These are phyloP conservation scores for Citeromyces matritensis DNA, from an alignment of 805 yeast species.

Conservation along the genomic window DNA sequence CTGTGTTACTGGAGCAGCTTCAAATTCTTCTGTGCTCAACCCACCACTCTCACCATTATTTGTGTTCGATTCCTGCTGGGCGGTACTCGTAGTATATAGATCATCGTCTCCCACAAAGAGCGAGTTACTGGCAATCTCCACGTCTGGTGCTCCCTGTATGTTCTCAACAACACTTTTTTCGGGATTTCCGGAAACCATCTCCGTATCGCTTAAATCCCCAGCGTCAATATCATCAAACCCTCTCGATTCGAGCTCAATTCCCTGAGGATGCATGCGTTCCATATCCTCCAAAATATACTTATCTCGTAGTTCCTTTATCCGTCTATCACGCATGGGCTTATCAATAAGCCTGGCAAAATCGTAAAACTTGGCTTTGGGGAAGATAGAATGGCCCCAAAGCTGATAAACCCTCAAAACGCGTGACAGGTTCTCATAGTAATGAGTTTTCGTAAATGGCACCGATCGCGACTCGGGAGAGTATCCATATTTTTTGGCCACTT, in stretches of 20 bases:
- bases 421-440: slow-evolving; percentile 32
- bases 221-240: slow-evolving; percentile 1
- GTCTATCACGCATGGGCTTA: too few relatives aligned
- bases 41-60: slow-evolving; percentile 3
- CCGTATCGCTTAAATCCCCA: neutral
- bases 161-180: too few relatives aligned
- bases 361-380: slow-evolving; percentile 65
- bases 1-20: slow-evolving; percentile 1
- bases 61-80: too few relatives aligned
- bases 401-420: slow-evolving; percentile 43
- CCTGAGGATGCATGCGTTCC: slow-evolving; percentile 3
- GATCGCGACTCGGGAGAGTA: slow-evolving; percentile 7
- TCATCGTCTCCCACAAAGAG: slow-evolving; percentile 5
- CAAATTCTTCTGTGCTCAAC: neutral
- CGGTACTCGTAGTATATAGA: slow-evolving; percentile 1
- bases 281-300: slow-evolving; percentile 22
- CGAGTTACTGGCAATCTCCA: neutral
- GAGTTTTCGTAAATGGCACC: slow-evolving; percentile 20
- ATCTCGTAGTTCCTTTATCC: slow-evolving; percentile 25
- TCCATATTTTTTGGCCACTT: slow-evolving; percentile 6
- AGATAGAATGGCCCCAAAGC: slow-evolving; percentile 62
- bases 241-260: neutral
- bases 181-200: neutral
- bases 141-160: neutral
- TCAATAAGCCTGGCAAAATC: slow-evolving; percentile 48